These are phyloP conservation scores for Leavenworthia alabamica DNA, from an alignment of 345 rosid genomes.

Conservation along the genomic window DNA sequence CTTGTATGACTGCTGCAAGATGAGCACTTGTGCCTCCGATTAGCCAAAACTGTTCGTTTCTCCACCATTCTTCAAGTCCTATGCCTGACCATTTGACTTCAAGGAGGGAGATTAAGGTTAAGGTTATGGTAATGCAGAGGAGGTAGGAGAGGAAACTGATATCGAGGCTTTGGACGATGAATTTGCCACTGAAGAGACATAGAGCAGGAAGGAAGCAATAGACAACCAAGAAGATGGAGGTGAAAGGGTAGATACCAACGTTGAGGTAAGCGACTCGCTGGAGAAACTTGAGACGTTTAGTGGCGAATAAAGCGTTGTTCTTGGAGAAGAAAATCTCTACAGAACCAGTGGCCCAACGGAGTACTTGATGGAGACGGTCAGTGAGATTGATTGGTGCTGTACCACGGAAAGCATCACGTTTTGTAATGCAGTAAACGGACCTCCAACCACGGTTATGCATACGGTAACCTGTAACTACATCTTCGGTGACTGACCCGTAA, in stretches of 20 bases:
- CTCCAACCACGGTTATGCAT: constrained; percentile 99
- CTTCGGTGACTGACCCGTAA: constrained; percentile 47
- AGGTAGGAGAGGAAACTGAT: constrained; percentile 60
- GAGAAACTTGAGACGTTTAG: constrained; percentile 65
- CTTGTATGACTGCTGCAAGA: constrained; percentile 76
- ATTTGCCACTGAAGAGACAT: constrained; percentile 68
- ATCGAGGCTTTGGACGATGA: constrained; percentile 62
- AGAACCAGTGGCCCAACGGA: constrained; percentile 95
- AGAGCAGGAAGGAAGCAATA: constrained; percentile 91
- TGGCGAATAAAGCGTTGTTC: constrained; percentile 68
- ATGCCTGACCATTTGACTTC: constrained; percentile 93
- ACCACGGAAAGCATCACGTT: constrained; percentile 87
- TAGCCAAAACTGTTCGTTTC: constrained; percentile 90
- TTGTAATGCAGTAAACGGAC: constrained; percentile 79
- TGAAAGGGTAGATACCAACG: constrained; percentile 85
- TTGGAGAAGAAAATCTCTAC: constrained; percentile 84
- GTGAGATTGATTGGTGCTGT: constrained; percentile 90
- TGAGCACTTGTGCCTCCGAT: constrained; percentile 94
- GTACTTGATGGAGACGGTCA: constrained; percentile 86
- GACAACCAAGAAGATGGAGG: constrained; percentile 61
- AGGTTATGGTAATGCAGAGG: constrained; percentile 53
- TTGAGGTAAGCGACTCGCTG: constrained; percentile 83
- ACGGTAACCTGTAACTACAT: constrained; percentile 88
- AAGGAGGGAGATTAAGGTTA: constrained; percentile 61
- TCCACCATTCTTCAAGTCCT: constrained; percentile 82